A percentile compares a stretch with the other conserved stretches of the same genome.
phyloP scores from a whole-genome alignment of 768 basidiomycete genomes.

The Boletus subparvulus region DNA sequence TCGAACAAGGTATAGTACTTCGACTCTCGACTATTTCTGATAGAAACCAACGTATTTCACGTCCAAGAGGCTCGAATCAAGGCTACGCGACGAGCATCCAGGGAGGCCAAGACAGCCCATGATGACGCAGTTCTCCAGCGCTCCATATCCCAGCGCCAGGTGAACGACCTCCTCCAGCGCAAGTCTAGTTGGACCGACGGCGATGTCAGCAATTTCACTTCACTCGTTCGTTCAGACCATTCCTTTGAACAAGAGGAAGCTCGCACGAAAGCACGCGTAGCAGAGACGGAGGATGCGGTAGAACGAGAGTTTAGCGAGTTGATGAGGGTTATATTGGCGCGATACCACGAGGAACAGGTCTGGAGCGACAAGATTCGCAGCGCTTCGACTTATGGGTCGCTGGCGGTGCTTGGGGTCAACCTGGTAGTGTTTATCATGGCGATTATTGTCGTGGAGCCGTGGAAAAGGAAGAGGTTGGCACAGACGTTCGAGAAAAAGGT shows the following conservation, averaged over 20 bases:
- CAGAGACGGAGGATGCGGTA: slow-evolving; percentile 71
- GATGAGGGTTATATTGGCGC: slow-evolving; percentile 82
- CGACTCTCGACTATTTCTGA: background rate
- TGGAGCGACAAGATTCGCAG: slow-evolving; percentile 99
- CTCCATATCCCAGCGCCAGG: slow-evolving; percentile 87
- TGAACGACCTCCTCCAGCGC: slow-evolving; percentile 91
- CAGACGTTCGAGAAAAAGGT: slow-evolving; percentile 89
- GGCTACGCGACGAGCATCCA: slow-evolving; percentile 62
- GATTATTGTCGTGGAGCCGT: slow-evolving; percentile 91
- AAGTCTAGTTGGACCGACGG: slow-evolving; percentile 90
- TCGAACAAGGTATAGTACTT: slow-evolving; percentile 67
- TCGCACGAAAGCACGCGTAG: slow-evolving; percentile 63
- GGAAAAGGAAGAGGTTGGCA: slow-evolving; percentile 86
- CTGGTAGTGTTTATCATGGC: slow-evolving; percentile 88
- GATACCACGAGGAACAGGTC: slow-evolving; percentile 98
- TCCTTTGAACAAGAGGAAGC: slow-evolving; percentile 77
- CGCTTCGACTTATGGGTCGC: slow-evolving; percentile 88
- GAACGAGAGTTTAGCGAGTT: slow-evolving; percentile 87
- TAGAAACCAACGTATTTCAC: slow-evolving; percentile 10
- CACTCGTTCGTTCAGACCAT: slow-evolving; percentile 89
- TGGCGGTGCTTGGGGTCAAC: slow-evolving; percentile 85
- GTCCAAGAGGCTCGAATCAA: slow-evolving; percentile 71
- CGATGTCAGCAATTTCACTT: slow-evolving; percentile 87
- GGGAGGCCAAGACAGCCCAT: slow-evolving; percentile 71
- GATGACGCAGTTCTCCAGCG: slow-evolving; percentile 78